phyloP scores from a whole-genome alignment of 345 rosid species.

The Murraya paniculata region DNA sequence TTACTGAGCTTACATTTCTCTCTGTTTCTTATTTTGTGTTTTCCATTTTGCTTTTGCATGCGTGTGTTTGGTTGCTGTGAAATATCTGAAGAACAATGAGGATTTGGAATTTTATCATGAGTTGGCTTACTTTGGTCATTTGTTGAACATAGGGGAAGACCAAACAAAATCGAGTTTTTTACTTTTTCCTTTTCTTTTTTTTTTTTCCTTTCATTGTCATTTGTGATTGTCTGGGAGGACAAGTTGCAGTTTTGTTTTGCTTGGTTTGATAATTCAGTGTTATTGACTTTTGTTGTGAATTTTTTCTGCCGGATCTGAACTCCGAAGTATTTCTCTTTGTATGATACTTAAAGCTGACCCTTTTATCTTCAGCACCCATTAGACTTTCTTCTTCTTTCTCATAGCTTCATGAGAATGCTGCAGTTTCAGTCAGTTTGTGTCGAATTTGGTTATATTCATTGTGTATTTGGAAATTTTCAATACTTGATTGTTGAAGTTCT shows the following conservation, averaged over 20 bases:
- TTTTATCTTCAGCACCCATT: background rate
- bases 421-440: conserved; percentile 6
- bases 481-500: background rate
- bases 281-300: background rate
- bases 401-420: background rate
- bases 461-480: background rate
- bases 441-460: background rate
- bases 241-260: background rate
- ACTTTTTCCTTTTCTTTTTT: background rate
- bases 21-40: background rate
- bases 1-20: background rate
- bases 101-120: conserved; percentile 2
- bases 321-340: conserved; percentile 20
- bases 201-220: background rate
- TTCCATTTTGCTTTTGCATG: background rate
- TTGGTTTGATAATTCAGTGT: background rate
- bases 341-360: conserved; percentile 7
- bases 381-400: background rate
- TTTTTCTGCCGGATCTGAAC: conserved; percentile 35
- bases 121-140: background rate
- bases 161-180: background rate
- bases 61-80: conserved; percentile 10
- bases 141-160: background rate
- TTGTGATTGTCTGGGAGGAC: background rate
- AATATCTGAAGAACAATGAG: background rate